phyloP scores from a whole-genome alignment of 371 early-diverging fungal genomes.

The Circinella minor region DNA sequence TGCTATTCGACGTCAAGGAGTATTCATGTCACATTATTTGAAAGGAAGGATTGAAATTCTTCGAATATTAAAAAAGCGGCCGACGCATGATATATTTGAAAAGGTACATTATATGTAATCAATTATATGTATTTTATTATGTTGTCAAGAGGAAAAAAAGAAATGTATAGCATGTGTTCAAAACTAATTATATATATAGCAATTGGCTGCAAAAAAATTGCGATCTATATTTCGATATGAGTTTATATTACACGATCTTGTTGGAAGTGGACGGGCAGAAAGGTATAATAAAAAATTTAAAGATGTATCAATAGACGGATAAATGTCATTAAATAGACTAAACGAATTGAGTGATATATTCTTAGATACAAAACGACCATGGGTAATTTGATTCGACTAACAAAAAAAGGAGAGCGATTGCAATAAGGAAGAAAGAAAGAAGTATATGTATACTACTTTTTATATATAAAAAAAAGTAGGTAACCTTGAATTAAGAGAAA shows the following conservation, averaged over 20 bases:
- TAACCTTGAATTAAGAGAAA: too few species aligned
- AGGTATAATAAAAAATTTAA: constrained; percentile 15
- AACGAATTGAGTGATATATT: not conserved
- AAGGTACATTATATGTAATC: constrained; percentile 11
- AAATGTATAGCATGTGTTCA: not conserved
- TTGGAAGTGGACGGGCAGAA: constrained; percentile 34
- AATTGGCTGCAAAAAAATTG: constrained; percentile 23
- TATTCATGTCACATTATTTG: constrained; percentile 26
- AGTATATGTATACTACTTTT: not conserved
- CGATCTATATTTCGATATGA: constrained; percentile 24
- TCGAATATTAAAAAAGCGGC: constrained; percentile 30
- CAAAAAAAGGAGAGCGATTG: constrained; percentile 32
- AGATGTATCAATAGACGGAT: not conserved
- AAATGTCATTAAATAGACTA: not conserved
- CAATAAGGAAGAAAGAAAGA: constrained; percentile 5
- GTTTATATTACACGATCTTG: constrained; percentile 30
- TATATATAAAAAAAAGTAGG: too few species aligned
- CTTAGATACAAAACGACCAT: constrained; percentile 33
- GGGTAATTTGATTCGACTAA: constrained; percentile 36
- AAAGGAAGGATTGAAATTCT: constrained; percentile 30
- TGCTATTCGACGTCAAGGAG: constrained; percentile 30
- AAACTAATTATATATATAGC: constrained; percentile 10
- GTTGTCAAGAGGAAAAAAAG: too few species aligned
- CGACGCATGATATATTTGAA: constrained; percentile 32
- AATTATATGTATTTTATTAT: too few species aligned